Percentiles rank a stretch among this genome's conserved stretches.
phyloP scores from a whole-genome alignment of 768 basidiomycete genomes.

The Russula foetens region DNA sequence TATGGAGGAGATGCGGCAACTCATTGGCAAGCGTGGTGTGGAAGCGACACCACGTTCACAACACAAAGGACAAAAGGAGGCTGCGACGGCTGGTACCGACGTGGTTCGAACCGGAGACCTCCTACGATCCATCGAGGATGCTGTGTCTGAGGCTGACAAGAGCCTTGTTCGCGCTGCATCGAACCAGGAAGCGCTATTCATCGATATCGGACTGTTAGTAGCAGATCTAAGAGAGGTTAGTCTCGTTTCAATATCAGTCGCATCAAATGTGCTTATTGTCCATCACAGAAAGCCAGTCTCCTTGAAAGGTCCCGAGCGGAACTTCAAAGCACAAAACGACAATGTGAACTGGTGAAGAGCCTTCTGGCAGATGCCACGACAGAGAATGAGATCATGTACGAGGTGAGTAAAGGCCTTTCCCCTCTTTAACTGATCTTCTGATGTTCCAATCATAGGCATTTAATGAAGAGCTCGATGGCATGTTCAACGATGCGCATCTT shows the following conservation, averaged over 20 bases:
- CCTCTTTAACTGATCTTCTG: too few species aligned
- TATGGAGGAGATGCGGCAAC: conserved; percentile 74
- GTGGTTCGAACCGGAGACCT: conserved; percentile 27
- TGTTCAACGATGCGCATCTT: conserved; percentile 80
- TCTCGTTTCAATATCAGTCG: not conserved
- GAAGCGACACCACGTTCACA: conserved; percentile 29
- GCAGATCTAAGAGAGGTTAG: conserved; percentile 53
- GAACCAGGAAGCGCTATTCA: conserved; percentile 48
- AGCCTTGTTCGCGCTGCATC: conserved; percentile 43
- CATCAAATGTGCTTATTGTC: not conserved
- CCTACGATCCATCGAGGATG: conserved; percentile 41
- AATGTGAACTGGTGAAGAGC: conserved; percentile 72
- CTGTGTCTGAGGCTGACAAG: conserved; percentile 51
- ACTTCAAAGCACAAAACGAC: conserved; percentile 59
- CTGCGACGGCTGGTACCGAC: conserved; percentile 25
- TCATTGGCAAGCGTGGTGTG: conserved; percentile 54
- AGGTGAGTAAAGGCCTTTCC: conserved; percentile 42
- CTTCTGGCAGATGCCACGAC: conserved; percentile 68
- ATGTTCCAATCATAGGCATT: conserved; percentile 51
- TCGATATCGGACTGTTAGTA: conserved; percentile 41
- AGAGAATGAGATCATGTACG: conserved; percentile 92
- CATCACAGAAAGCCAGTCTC: conserved; percentile 47
- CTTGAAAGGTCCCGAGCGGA: conserved; percentile 56
- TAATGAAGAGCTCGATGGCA: conserved; percentile 87
- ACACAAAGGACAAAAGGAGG: conserved; percentile 23